Base-by-base conservation (phyloP, 2,329 filamentous ascomycete genomes). In the Aspergillus arachidicola region DNA sequence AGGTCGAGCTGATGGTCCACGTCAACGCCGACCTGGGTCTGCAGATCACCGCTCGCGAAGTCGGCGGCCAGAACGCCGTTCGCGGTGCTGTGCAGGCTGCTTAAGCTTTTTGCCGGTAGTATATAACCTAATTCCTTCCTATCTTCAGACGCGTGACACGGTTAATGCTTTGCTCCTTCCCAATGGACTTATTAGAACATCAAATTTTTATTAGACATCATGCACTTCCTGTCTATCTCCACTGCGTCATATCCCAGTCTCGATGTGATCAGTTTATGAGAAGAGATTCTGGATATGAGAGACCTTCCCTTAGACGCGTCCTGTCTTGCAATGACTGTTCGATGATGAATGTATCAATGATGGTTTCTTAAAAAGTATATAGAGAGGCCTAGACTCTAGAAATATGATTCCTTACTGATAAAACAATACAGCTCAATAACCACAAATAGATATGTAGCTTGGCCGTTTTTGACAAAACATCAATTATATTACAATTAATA, bases 1-100 rank as follows among this genome's bases (percentile, higher is more conserved):
- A 97, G 84, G 88, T 99, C 69, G 95, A 99, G 84, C 89, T 98
- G 60, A 96, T 93, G 76, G 87, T 98, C 73, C 96, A 94, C 78
- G 90, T 98, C 68, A 87, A 86, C 60, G 89, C 87, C 30, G 93
- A 98, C 76, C 83, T 97, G 61, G 85, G 85, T 68, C 86, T 97
- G 66, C 92, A 91, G 57, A 85, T 97, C 69, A 91, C 94, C 48
- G 89, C 90, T 61, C 86, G 94, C 68, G 93, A 96, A 78, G 90
- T 97, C 56, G 94, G 94, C 67, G 91, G 88, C 64, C 94, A 96
- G 84, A 91, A 91, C 50, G 94, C 93, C 69, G 88, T 95, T 64
- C 84, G 93, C 71, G 92, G 91, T 55, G 78, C 73, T 59, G 75
- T 87, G 55, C 82, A 84, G 67, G 78, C 76, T 41, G 72, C 71